Conservation (phyloP, 106 monocot species). For the Amphibolis antarctica region DNA sequence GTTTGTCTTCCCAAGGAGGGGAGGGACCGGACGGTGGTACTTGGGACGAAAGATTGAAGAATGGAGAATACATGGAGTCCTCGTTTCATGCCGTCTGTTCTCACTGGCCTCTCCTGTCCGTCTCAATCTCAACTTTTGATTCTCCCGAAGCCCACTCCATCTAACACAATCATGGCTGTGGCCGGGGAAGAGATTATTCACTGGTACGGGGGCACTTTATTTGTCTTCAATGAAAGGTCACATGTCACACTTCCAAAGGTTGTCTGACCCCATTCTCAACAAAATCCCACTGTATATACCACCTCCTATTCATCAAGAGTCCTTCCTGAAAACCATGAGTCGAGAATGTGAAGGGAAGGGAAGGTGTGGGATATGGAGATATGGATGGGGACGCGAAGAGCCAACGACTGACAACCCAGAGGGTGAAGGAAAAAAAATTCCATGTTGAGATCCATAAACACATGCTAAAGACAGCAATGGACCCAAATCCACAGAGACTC, state of each 20-base stretch:
- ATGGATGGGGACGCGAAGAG: no score
- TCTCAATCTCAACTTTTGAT: constrained; percentile 7
- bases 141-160: constrained; percentile 4
- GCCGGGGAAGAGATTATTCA: constrained; percentile 9
- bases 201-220: constrained; percentile 7
- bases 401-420: no score
- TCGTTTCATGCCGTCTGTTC: not conserved
- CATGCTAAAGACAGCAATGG: no score
- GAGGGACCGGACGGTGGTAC: not conserved
- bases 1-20: not conserved
- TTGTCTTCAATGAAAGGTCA: constrained; percentile 4
- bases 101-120: not conserved
- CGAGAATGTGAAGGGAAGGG: no score
- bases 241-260: not conserved
- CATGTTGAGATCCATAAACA: no score
- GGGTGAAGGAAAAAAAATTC: no score
- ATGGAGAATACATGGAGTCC: not conserved
- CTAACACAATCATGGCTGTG: constrained; percentile 7
- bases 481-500: no score
- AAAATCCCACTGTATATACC: not conserved
- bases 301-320: not conserved
- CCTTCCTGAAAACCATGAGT: no score
- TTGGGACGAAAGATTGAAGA: not conserved
- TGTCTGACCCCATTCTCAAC: not conserved
- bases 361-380: no score